These are phyloP conservation scores for Entomortierella chlamydospora DNA, from an alignment of 192 early-diverging fungal species.

Conservation along the genomic window DNA sequence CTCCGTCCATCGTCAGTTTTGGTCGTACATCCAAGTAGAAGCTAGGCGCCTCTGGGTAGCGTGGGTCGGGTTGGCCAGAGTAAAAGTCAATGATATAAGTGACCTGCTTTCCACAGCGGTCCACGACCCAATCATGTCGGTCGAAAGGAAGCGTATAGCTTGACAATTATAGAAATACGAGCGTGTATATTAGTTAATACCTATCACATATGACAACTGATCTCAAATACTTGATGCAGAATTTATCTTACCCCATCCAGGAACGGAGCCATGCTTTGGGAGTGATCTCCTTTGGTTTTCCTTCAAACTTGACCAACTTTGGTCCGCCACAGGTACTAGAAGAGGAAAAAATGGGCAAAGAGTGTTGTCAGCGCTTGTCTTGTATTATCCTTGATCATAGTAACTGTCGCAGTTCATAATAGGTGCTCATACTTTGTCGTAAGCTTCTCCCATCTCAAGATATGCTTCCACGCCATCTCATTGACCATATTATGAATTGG, in stretches of 20 bases:
- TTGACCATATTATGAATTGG: conserved; percentile 97
- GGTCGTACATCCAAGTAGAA: conserved; percentile 95
- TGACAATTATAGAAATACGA: neutral
- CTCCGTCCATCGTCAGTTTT: conserved; percentile 70
- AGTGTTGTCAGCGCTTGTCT: neutral
- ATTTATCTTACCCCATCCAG: conserved; percentile 68
- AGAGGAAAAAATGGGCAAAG: neutral
- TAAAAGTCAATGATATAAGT: conserved; percentile 96
- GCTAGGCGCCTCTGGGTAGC: conserved; percentile 56
- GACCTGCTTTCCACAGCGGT: conserved; percentile 88
- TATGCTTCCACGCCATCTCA: conserved; percentile 88
- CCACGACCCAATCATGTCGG: conserved; percentile 94
- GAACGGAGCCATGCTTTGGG: conserved; percentile 76
- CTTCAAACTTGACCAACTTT: conserved; percentile 80
- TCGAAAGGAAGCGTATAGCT: conserved; percentile 90
- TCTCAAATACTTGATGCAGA: neutral
- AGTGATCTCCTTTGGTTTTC: conserved; percentile 76
- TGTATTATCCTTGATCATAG: no score
- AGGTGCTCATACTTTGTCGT: conserved; percentile 60
- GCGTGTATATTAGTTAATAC: neutral
- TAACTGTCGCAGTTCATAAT: no score
- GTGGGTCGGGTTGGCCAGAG: conserved; percentile 69
- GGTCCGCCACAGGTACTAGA: conserved; percentile 71
- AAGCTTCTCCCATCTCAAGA: conserved; percentile 84
- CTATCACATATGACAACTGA: neutral